Evolutionary conservation across 768 basidiomycete genomes (phyloP).

Genomic region (Macrocybe gigantea): DNA sequence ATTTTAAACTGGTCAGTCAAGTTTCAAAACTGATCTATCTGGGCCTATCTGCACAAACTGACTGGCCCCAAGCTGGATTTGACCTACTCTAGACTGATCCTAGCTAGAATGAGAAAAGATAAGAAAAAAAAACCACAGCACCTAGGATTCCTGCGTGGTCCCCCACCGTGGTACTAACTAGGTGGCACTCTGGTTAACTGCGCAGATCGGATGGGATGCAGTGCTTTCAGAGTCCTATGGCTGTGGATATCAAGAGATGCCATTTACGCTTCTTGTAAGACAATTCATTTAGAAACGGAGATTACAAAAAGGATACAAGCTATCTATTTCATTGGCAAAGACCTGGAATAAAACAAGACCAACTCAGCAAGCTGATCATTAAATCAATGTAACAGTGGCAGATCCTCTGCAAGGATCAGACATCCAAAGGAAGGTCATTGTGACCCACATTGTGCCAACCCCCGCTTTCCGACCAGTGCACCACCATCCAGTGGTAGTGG

Average conservation of each 20-base stretch:
- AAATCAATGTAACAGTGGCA: background rate
- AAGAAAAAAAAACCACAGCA: conserved; percentile 38
- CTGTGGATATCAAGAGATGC: conserved; percentile 24
- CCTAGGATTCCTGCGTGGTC: conserved; percentile 56
- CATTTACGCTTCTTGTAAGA: background rate
- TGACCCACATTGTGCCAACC: conserved; percentile 68
- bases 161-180: conserved; percentile 63
- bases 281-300: background rate
- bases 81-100: background rate
- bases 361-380: background rate
- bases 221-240: conserved; percentile 48
- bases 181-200: conserved; percentile 58
- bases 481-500: conserved; percentile 37
- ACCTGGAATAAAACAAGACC: background rate
- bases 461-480: conserved; percentile 72
- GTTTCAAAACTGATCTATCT: background rate
- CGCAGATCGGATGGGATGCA: conserved; percentile 58
- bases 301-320: background rate
- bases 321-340: background rate
- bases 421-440: conserved; percentile 86
- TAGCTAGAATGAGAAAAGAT: background rate
- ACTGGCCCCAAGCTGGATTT: background rate
- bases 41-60: background rate
- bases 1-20: background rate
- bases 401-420: conserved; percentile 44